Conservation (phyloP, 257 asterid species). For the Thymus mandschuricus region DNA sequence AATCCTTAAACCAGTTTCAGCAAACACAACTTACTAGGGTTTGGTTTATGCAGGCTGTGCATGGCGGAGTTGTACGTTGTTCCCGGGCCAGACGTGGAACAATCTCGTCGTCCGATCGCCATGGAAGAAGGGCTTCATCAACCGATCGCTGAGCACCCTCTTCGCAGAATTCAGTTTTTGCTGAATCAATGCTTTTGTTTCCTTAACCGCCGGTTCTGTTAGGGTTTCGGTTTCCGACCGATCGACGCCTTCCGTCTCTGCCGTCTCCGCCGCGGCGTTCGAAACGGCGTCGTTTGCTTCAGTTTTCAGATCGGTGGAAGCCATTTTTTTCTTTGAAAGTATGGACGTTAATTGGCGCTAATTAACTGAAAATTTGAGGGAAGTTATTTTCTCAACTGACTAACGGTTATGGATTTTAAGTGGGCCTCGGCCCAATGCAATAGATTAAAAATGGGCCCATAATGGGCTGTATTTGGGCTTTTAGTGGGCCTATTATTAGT, state of each 20-base stretch:
- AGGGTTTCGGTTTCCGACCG: constrained; percentile 1
- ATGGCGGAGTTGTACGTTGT: constrained; percentile 27
- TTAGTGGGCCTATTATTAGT: background rate
- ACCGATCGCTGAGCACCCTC: constrained; percentile 17
- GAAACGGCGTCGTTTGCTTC: constrained; percentile 8
- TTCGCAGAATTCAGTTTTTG: background rate
- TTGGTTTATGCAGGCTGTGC: background rate
- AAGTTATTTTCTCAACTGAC: background rate
- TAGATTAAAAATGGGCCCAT: too few relatives aligned
- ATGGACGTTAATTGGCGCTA: background rate
- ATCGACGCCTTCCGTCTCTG: background rate
- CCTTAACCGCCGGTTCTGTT: constrained; percentile 2
- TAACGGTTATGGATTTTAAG: constrained; percentile 9
- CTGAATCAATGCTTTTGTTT: constrained; percentile 14
- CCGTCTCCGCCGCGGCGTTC: background rate
- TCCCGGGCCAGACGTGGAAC: constrained; percentile 49
- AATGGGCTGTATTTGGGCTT: too few relatives aligned
- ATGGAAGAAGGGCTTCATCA: background rate
- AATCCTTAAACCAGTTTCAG: background rate
- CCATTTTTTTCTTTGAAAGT: constrained; percentile 1
- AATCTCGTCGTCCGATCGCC: constrained; percentile 30
- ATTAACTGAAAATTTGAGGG: background rate
- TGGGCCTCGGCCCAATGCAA: background rate
- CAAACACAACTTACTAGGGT: background rate
- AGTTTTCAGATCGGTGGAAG: background rate